Evolutionary conservation across 805 yeast species (phyloP).

Genomic region (Candida arabinofermentans): DNA sequence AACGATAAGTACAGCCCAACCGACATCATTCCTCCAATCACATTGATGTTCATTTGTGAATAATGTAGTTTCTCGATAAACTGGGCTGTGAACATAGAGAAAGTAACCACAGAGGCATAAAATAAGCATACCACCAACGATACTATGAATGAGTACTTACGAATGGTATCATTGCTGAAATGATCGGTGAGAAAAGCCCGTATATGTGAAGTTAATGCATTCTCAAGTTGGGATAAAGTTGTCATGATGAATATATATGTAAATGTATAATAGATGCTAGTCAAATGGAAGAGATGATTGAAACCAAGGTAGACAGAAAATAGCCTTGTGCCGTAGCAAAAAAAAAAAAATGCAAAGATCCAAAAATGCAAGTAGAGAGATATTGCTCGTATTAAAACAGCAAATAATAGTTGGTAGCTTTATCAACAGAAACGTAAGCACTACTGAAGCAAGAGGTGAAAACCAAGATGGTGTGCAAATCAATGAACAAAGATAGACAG

Average conservation of each 20-base stretch:
- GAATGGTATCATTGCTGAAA: slow-evolving; percentile 39
- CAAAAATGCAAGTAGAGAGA: too few relatives aligned
- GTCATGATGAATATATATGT: slow-evolving; percentile 8
- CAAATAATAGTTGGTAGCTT: too few relatives aligned
- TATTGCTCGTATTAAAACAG: too few relatives aligned
- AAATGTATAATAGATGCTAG: too few relatives aligned
- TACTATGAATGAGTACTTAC: slow-evolving; percentile 48
- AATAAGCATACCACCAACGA: slow-evolving; percentile 64
- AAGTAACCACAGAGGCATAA: slow-evolving; percentile 79
- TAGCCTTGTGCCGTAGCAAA: too few relatives aligned
- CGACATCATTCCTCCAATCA: slow-evolving; percentile 68
- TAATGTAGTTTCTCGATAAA: slow-evolving; percentile 58
- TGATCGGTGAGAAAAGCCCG: slow-evolving; percentile 39
- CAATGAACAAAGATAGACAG: too few relatives aligned
- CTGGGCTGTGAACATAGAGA: slow-evolving; percentile 73
- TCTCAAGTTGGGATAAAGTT: slow-evolving; percentile 32
- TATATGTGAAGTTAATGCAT: slow-evolving; percentile 40
- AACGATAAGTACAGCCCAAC: slow-evolving; percentile 82
- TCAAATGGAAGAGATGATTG: too few relatives aligned
- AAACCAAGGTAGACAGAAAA: too few relatives aligned
- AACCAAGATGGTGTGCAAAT: too few relatives aligned
- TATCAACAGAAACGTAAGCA: too few relatives aligned
- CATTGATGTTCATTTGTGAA: slow-evolving; percentile 60
- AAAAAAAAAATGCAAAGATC: too few relatives aligned
- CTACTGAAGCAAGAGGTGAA: too few relatives aligned